Percentiles rank a stretch among this genome's conserved stretches.
Conservation (phyloP, 2,329 filamentous ascomycete species). For the Verticillium albo-atrum region DNA sequence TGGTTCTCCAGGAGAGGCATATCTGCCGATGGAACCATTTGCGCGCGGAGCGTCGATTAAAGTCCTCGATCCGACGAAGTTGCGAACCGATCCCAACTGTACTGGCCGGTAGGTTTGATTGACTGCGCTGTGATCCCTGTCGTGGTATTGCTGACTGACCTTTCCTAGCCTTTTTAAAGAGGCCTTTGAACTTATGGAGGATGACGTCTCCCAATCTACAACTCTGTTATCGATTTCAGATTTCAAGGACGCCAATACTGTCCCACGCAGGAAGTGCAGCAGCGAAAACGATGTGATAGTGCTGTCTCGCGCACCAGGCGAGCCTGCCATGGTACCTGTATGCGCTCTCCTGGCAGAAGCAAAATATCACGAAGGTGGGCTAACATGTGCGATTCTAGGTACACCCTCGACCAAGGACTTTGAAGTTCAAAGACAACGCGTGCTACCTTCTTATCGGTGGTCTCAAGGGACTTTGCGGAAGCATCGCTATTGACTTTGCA, state of each 20-base stretch:
- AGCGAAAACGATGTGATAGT: conserved; percentile 37
- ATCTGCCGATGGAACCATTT: conserved; percentile 14
- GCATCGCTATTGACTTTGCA: conserved; percentile 25
- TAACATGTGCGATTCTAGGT: neutral
- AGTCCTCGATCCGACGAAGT: neutral
- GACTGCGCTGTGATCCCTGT: neutral
- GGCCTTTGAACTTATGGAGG: neutral
- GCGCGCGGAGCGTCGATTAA: neutral
- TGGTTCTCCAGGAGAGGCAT: conserved; percentile 21
- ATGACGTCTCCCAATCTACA: neutral
- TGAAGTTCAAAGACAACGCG: conserved; percentile 13
- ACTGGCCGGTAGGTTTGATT: neutral
- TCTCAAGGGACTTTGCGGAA: conserved; percentile 28
- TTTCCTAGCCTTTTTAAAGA: neutral
- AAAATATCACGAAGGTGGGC: too few species aligned
- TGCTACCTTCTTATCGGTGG: conserved; percentile 33
- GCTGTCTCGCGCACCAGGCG: neutral
- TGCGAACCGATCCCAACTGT: neutral
- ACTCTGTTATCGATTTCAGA: neutral
- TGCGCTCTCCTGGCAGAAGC: neutral
- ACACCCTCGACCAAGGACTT: neutral
- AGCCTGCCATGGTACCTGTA: neutral
- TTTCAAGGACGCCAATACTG: neutral
- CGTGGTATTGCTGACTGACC: neutral
- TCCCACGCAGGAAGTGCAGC: conserved; percentile 14